Percentiles rank a stretch among this genome's conserved stretches.
These are phyloP conservation scores for Volvox reticuliferus DNA, from an alignment of 139 green algal genomes.

Conservation along the genomic window DNA sequence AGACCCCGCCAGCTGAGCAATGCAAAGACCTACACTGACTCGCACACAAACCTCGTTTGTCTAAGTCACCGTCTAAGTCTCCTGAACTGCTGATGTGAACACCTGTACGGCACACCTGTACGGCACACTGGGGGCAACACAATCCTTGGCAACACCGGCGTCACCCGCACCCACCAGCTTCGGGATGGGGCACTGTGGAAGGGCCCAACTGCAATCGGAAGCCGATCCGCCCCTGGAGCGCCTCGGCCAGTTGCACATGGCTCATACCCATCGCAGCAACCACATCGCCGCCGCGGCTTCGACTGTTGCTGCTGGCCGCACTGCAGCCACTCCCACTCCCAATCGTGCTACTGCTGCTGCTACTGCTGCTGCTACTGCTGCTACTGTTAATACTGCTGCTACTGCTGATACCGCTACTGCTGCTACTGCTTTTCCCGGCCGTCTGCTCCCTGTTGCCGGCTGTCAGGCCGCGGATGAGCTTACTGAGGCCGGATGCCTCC, in stretches of 20 bases:
- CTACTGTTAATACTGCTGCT: neutral
- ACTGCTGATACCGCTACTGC: neutral
- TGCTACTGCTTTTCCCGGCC: neutral
- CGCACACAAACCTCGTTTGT: no score
- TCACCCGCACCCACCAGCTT: conserved; percentile 25
- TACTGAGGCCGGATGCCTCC: conserved; percentile 3
- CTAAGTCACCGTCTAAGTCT: no score
- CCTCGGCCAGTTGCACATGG: conserved; percentile 4
- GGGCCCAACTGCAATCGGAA: conserved; percentile 22
- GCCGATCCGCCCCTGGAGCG: conserved; percentile 15
- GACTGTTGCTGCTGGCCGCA: neutral
- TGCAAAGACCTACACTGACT: no score
- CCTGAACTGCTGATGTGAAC: no score
- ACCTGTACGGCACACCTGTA: no score
- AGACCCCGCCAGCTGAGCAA: no score
- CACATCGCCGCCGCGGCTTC: neutral
- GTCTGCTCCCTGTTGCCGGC: neutral
- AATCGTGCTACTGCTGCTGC: neutral
- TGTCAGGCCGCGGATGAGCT: conserved; percentile 22
- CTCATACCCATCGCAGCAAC: neutral
- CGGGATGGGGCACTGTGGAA: conserved; percentile 39
- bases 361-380: neutral
- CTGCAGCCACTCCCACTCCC: neutral
- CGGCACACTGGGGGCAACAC: no score
- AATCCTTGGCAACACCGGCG: no score